A percentile compares a stretch with the other conserved stretches of the same genome.
Conservation (phyloP, 2,329 filamentous ascomycete species). For the Talaromyces funiculosus region DNA sequence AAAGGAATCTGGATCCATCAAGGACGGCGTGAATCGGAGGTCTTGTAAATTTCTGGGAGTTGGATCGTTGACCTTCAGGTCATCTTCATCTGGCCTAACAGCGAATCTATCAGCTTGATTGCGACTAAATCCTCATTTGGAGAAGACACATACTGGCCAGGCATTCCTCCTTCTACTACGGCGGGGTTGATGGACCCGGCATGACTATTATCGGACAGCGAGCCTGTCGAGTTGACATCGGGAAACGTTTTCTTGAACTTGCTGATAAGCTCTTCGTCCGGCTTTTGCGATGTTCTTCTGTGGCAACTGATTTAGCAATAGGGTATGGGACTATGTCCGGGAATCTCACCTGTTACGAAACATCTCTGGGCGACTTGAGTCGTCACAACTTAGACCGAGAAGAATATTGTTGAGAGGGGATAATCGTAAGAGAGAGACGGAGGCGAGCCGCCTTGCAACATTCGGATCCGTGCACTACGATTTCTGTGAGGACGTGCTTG, state of each 20-base stretch:
- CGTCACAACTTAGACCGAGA: constrained; percentile 8
- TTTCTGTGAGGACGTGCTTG: neutral
- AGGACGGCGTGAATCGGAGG: constrained; percentile 82
- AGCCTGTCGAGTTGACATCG: constrained; percentile 56
- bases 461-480: constrained; percentile 10
- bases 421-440: constrained; percentile 13
- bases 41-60: constrained; percentile 76
- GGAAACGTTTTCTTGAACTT: constrained; percentile 81
- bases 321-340: neutral
- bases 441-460: constrained; percentile 14
- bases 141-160: constrained; percentile 13
- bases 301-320: constrained; percentile 1
- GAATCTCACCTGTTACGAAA: constrained; percentile 45
- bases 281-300: constrained; percentile 77
- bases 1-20: constrained; percentile 80
- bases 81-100: constrained; percentile 42
- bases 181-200: constrained; percentile 31
- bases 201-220: constrained; percentile 30
- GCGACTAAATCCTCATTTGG: neutral
- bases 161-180: constrained; percentile 19
- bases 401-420: constrained; percentile 14
- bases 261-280: constrained; percentile 74
- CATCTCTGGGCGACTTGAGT: constrained; percentile 28
- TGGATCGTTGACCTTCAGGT: constrained; percentile 70
- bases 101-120: neutral